Percentiles rank a stretch among this genome's conserved stretches.
Evolutionary conservation across 1,139 yeast species (phyloP).

Genomic region (Diutina scorzettiae): DNA sequence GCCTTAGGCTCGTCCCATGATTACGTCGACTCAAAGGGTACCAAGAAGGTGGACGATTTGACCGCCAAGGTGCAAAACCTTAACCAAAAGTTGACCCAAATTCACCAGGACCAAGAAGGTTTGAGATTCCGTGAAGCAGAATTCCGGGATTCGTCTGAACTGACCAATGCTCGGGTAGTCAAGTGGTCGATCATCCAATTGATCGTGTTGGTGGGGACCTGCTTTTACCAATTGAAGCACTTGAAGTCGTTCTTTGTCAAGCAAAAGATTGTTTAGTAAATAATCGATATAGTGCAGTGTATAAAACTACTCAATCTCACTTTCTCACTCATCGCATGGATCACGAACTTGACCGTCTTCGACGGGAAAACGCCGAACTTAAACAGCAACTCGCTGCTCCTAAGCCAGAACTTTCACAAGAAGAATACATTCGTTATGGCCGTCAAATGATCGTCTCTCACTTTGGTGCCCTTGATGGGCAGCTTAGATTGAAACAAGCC

Average conservation of each 20-base stretch:
- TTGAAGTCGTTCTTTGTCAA: conserved; percentile 53
- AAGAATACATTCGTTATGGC: conserved; percentile 79
- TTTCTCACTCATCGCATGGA: neutral
- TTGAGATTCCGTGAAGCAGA: conserved; percentile 60
- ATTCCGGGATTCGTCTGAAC: conserved; percentile 58
- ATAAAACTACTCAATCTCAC: neutral
- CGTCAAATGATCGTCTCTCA: conserved; percentile 90
- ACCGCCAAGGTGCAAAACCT: conserved; percentile 41
- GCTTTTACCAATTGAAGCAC: conserved; percentile 59
- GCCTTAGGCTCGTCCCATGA: conserved; percentile 38
- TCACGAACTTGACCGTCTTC: neutral
- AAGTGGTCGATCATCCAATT: conserved; percentile 57
- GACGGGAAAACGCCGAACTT: neutral
- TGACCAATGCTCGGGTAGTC: conserved; percentile 52
- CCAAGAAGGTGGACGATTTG: conserved; percentile 34
- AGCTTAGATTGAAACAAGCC: conserved; percentile 42
- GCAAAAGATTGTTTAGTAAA: conserved; percentile 37
- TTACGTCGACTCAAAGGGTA: conserved; percentile 39
- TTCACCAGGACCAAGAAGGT: conserved; percentile 52
- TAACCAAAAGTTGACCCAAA: conserved; percentile 41
- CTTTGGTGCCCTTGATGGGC: conserved; percentile 46
- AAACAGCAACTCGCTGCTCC: neutral
- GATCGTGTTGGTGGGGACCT: conserved; percentile 40
- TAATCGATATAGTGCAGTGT: too few relatives aligned
- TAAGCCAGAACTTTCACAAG: conserved; percentile 20